A percentile compares a stretch with the other conserved stretches of the same genome.
Evolutionary conservation across 345 rosid species (phyloP).

Genomic region (Geranium brycei): DNA sequence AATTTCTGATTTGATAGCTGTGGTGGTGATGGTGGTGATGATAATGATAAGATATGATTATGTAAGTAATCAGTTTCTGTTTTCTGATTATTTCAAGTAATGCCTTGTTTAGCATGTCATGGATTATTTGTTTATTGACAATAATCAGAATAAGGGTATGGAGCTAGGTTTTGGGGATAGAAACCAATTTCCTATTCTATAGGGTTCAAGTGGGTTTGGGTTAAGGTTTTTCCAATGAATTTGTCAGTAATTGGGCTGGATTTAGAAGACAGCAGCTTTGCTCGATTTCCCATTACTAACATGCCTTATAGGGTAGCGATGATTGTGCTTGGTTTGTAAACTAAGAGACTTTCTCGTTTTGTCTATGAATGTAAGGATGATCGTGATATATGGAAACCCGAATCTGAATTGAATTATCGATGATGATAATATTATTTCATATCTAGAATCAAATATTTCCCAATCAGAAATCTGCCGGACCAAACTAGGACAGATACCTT

Average conservation of each 20-base stretch:
- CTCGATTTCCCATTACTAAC: too few species aligned
- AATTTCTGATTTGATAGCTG: not conserved
- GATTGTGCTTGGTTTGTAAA: not conserved
- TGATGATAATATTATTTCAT: constrained; percentile 10
- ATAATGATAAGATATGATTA: too few species aligned
- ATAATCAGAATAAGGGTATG: not conserved
- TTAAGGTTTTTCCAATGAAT: not conserved
- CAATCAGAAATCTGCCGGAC: constrained; percentile 3
- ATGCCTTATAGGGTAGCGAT: not conserved
- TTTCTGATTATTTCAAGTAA: too few species aligned
- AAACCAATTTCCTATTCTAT: not conserved
- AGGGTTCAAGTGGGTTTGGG: not conserved
- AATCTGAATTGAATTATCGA: not conserved
- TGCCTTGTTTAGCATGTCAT: too few species aligned
- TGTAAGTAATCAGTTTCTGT: too few species aligned
- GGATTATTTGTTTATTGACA: too few species aligned
- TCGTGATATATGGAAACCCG: not conserved
- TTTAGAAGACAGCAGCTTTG: too few species aligned
- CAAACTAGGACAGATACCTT: constrained; percentile 11
- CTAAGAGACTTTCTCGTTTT: not conserved
- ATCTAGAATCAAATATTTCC: constrained; percentile 13
- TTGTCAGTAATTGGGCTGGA: too few species aligned
- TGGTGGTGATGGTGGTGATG: not conserved
- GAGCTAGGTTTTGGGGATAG: not conserved
- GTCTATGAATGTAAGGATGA: not conserved